Percentiles rank a stretch among this genome's conserved stretches.
Conservation (phyloP, 2,329 filamentous ascomycete species). For the Epicoccum nigrum region DNA sequence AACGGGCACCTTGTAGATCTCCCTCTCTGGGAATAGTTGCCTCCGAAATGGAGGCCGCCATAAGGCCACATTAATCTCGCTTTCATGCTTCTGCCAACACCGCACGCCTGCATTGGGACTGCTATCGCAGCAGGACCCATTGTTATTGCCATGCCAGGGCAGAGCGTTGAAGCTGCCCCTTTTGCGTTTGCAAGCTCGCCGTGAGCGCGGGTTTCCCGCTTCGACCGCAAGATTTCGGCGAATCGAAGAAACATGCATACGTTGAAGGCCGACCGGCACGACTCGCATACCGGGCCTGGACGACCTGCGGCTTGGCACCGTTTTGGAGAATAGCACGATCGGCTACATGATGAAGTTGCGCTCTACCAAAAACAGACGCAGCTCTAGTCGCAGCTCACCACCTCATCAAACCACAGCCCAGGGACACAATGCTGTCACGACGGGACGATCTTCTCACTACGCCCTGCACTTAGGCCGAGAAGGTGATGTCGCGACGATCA, state of each 20-base stretch:
- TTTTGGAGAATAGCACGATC: constrained; percentile 15
- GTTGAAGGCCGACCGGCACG: constrained; percentile 20
- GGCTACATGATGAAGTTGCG: constrained; percentile 7
- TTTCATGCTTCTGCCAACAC: constrained; percentile 18
- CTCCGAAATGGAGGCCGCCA: constrained; percentile 21
- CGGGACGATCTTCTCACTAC: background rate
- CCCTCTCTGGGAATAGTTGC: constrained; percentile 16
- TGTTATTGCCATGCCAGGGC: constrained; percentile 5
- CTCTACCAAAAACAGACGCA: background rate
- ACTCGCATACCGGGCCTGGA: constrained; percentile 25
- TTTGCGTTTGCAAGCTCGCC: constrained; percentile 15
- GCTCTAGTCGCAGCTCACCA: background rate
- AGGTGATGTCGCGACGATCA: background rate
- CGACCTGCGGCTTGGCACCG: constrained; percentile 19
- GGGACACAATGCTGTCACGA: background rate
- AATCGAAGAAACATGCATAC: constrained; percentile 8
- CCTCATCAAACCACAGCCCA: background rate
- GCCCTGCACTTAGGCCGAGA: background rate
- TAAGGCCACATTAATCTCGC: constrained; percentile 20
- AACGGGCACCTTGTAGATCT: constrained; percentile 31
- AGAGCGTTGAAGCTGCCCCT: constrained; percentile 10
- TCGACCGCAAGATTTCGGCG: background rate
- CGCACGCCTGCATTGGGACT: constrained; percentile 5
- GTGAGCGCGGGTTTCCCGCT: constrained; percentile 21
- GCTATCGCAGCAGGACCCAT: constrained; percentile 1